These are phyloP conservation scores for Amoeboradix gromovi DNA, from an alignment of 371 early-diverging fungal species.

Conservation along the genomic window DNA sequence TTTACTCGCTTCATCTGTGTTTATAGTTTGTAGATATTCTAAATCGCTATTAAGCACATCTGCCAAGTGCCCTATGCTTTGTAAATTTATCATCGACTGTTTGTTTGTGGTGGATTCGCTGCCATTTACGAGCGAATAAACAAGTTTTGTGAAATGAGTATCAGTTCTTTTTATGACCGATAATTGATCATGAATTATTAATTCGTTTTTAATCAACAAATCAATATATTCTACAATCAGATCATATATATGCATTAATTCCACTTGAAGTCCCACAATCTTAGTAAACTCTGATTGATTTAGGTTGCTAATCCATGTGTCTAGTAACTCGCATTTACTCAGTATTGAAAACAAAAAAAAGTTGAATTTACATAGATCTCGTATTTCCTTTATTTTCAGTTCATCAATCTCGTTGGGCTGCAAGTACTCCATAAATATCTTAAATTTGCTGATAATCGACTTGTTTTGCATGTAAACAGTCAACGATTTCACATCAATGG, in stretches of 20 bases:
- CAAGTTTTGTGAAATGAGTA: background rate
- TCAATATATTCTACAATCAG: background rate
- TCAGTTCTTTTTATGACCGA: background rate
- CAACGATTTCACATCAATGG: too few species aligned
- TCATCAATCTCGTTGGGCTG: background rate
- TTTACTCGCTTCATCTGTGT: background rate
- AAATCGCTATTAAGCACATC: background rate
- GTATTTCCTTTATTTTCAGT: background rate
- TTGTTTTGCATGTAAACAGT: too few species aligned
- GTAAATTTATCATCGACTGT: background rate
- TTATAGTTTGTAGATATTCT: background rate
- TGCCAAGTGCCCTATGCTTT: background rate
- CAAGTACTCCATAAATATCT: too few species aligned
- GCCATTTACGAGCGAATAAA: background rate
- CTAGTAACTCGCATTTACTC: background rate
- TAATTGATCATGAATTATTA: background rate
- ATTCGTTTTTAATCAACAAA: background rate
- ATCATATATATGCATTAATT: background rate
- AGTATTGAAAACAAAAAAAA: background rate
- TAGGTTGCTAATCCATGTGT: background rate
- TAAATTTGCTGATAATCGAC: too few species aligned
- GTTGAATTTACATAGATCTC: background rate
- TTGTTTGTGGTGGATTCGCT: background rate
- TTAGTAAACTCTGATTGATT: background rate
- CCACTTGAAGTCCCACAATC: background rate